Percentiles rank a stretch among this genome's conserved stretches.
These are phyloP conservation scores for Nasturtium officinale DNA, from an alignment of 345 rosid species.

Conservation along the genomic window DNA sequence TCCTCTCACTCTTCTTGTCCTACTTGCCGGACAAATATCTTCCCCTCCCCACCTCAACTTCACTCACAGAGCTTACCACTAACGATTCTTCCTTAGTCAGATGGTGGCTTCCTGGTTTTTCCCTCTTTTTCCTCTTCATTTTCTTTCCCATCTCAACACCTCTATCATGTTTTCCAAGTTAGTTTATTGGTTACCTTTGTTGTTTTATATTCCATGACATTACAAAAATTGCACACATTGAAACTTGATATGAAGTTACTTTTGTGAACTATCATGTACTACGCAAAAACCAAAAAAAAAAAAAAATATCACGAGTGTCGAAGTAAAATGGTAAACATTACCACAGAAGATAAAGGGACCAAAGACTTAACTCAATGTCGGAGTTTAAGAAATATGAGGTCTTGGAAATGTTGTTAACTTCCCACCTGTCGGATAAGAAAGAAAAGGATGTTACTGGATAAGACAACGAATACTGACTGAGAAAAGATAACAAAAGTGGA, in stretches of 20 bases:
- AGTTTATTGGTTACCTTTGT: conserved; percentile 10
- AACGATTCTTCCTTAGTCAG: conserved; percentile 14
- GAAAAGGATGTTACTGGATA: conserved; percentile 18
- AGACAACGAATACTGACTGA: conserved; percentile 6
- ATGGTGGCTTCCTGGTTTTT: conserved; percentile 24
- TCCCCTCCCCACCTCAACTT: conserved; percentile 24
- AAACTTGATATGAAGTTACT: neutral
- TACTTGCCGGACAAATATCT: conserved; percentile 62
- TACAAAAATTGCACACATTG: neutral
- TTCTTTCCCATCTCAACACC: neutral
- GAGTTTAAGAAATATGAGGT: conserved; percentile 11
- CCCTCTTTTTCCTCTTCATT: neutral
- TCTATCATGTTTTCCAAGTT: conserved; percentile 21
- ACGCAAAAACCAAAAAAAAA: neutral
- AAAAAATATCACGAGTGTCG: neutral
- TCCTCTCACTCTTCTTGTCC: conserved; percentile 71
- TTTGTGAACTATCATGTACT: neutral
- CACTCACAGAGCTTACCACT: neutral
- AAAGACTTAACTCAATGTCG: conserved; percentile 9
- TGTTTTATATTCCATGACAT: neutral
- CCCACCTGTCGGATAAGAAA: conserved; percentile 30
- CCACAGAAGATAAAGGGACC: conserved; percentile 15
- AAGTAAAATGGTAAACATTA: conserved; percentile 14
- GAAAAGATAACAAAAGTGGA: conserved; percentile 17
- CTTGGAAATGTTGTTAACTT: neutral